Evolutionary conservation across 2,329 filamentous ascomycete genomes (phyloP), one percentile per base, ranked within the genome.

Genomic region (Nemania diffusa): DNA sequence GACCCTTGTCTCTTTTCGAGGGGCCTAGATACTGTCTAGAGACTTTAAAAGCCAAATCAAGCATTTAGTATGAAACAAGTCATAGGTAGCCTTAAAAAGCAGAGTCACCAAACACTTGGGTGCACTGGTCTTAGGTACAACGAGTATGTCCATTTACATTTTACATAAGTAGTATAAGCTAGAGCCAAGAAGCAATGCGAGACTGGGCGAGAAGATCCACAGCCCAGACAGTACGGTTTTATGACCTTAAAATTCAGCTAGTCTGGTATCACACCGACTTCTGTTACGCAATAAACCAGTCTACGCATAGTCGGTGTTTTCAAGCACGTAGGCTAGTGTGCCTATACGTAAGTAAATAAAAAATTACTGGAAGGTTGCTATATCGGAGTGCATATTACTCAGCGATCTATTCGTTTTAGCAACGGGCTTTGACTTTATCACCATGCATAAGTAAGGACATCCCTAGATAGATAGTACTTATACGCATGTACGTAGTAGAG

Each of bases 231-330:
- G 44, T 24, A 51, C 24, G 27, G n/a, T 26, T 11, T 32, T 34
- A 20, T 20, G 40, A 15, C 52, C 52, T 55, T 37, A 48, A 17
- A 50, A n/a, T 22, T 29, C 24, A 51, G 48, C n/a, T 40, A 51
- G 40, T 7, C 52, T 26, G 37, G 48, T 53, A 66, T 58, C 48
- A 62, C 64, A 66, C 64, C 64, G 64, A 66, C 64, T 66, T 62
- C 58, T 61, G 55, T 22, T 29, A 17, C 32, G n/a, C 46, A 27
- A 60, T 46, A 51, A 17, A 40, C 37, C 37, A 11, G 17, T 26
- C 24, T 6, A 2, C 26, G 26, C n/a, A 26, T 27, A 27, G 48
- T 51, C 34, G 27, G 37, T 44, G 26, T 27, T 56, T 40, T 62
- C 27, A 11, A 53, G 17, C 22, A 22, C 15, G 2, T 26, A 50